Evolutionary conservation across 2,329 filamentous ascomycete genomes (phyloP).

Genomic region (Phaeosphaeriaceae sp.): DNA sequence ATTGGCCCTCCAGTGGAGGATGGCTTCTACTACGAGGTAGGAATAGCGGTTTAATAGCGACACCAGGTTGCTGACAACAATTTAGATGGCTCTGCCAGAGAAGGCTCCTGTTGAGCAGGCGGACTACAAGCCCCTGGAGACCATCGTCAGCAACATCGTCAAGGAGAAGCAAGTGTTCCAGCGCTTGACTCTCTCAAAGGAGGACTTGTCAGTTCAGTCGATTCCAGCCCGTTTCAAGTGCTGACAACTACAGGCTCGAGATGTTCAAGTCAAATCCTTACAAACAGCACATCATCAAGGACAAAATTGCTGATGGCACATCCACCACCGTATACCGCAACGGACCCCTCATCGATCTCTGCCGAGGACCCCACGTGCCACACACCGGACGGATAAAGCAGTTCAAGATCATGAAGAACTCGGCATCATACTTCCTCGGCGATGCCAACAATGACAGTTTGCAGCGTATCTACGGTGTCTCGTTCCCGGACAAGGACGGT

Average conservation of each 20-base stretch:
- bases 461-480: slow-evolving; percentile 95
- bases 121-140: slow-evolving; percentile 87
- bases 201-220: slow-evolving; percentile 66
- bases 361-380: slow-evolving; percentile 91
- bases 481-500: slow-evolving; percentile 95
- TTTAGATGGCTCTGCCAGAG: slow-evolving; percentile 76
- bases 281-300: slow-evolving; percentile 96
- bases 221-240: neutral
- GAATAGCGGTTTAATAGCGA: neutral
- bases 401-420: slow-evolving; percentile 91
- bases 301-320: slow-evolving; percentile 87
- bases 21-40: slow-evolving; percentile 88
- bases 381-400: slow-evolving; percentile 93
- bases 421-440: slow-evolving; percentile 89
- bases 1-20: slow-evolving; percentile 91
- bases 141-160: slow-evolving; percentile 80
- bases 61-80: slow-evolving; percentile 9
- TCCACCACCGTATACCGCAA: slow-evolving; percentile 94
- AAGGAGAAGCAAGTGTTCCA: slow-evolving; percentile 98
- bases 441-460: slow-evolving; percentile 93
- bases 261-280: slow-evolving; percentile 99
- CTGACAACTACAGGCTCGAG: slow-evolving; percentile 62
- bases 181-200: slow-evolving; percentile 86
- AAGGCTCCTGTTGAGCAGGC: slow-evolving; percentile 72
- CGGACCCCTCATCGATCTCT: slow-evolving; percentile 92